These are phyloP conservation scores for Datisca glomerata DNA, from an alignment of 306 rosid genomes.

Conservation along the genomic window DNA sequence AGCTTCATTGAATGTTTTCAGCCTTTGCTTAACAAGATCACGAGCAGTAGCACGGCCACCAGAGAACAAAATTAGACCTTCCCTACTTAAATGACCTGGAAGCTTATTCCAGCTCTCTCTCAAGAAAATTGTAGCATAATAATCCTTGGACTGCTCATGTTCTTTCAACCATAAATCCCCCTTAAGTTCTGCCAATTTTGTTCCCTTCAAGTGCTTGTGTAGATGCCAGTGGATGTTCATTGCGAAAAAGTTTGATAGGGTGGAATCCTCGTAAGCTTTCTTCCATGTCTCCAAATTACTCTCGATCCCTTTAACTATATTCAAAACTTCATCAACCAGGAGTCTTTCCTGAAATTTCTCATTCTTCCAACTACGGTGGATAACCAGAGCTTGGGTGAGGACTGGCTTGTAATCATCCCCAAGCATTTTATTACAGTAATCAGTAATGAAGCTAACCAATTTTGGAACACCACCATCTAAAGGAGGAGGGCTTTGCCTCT, in stretches of 20 bases:
- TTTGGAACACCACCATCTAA: slow-evolving; percentile 68
- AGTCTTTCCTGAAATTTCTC: slow-evolving; percentile 81
- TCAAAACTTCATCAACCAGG: slow-evolving; percentile 47
- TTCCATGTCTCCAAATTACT: slow-evolving; percentile 69
- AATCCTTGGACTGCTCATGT: slow-evolving; percentile 77
- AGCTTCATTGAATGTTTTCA: slow-evolving; percentile 75
- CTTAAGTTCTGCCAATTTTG: slow-evolving; percentile 66
- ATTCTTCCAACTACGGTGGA: slow-evolving; percentile 90
- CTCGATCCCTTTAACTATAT: slow-evolving; percentile 70
- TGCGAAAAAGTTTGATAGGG: slow-evolving; percentile 56
- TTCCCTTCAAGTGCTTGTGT: slow-evolving; percentile 72
- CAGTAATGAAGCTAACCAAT: slow-evolving; percentile 70
- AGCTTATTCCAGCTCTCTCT: slow-evolving; percentile 95
- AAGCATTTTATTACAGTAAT: slow-evolving; percentile 79
- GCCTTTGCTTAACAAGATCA: slow-evolving; percentile 92
- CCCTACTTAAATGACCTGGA: slow-evolving; percentile 83
- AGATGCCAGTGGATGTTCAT: slow-evolving; percentile 93
- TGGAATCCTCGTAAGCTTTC: slow-evolving; percentile 58
- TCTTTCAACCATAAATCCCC: slow-evolving; percentile 58
- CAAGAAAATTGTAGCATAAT: slow-evolving; percentile 47
- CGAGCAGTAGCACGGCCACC: slow-evolving; percentile 99
- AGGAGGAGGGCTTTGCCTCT: slow-evolving; percentile 81
- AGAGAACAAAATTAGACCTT: slow-evolving; percentile 87
- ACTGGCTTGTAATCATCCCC: slow-evolving; percentile 86
- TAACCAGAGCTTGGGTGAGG: slow-evolving; percentile 78